These are phyloP conservation scores for Eutrema salsugineum DNA, from an alignment of 441 rosid species.

Conservation along the genomic window DNA sequence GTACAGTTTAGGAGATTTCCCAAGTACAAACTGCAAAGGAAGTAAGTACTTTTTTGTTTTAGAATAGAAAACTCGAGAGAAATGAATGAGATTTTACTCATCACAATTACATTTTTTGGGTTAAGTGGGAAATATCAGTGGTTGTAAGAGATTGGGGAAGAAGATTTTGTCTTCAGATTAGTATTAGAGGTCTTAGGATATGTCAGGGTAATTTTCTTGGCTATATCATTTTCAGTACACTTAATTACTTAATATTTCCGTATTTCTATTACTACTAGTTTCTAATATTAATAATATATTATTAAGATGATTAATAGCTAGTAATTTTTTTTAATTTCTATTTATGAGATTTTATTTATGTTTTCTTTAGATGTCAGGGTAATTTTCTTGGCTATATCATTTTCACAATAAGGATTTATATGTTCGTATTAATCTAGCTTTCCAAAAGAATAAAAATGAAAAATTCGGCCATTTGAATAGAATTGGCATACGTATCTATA, in stretches of 20 bases:
- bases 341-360: too few species aligned
- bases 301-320: too few species aligned
- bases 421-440: neutral
- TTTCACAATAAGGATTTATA: neutral
- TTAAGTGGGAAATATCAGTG: neutral
- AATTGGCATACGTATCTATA: too few species aligned
- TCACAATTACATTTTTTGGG: neutral
- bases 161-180: slow-evolving; percentile 11
- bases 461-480: neutral
- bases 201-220: neutral
- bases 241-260: too few species aligned
- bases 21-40: slow-evolving; percentile 17
- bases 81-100: neutral
- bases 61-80: neutral
- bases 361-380: too few species aligned
- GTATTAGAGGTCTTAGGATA: neutral
- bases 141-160: neutral
- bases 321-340: too few species aligned
- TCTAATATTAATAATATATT: too few species aligned
- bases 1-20: slow-evolving; percentile 12
- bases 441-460: neutral
- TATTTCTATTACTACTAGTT: too few species aligned
- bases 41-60: slow-evolving; percentile 10
- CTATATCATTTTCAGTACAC: neutral
- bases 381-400: slow-evolving; percentile 7